phyloP scores from a whole-genome alignment of 2,329 filamentous ascomycete genomes.

The Leptoxyphium fumago region DNA sequence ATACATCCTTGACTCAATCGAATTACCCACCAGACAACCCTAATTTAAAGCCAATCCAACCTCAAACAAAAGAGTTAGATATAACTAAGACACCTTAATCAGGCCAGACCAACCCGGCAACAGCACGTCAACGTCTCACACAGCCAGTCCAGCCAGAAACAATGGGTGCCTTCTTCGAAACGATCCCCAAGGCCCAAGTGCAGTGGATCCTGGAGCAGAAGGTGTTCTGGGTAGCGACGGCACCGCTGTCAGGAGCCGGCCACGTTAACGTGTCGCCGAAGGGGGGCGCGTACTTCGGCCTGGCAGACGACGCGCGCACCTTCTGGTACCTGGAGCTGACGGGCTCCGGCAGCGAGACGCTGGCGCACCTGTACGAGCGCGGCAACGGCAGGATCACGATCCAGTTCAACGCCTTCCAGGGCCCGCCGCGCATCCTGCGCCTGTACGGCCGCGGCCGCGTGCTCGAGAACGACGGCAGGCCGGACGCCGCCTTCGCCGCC shows the following conservation, averaged over 20 bases:
- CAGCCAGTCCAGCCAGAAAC: background rate
- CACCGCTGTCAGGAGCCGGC: conserved; percentile 24
- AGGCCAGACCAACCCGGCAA: too few relatives aligned
- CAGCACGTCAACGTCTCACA: too few relatives aligned
- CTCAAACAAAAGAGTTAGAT: too few relatives aligned
- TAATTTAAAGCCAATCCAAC: too few relatives aligned
- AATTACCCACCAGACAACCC: too few relatives aligned
- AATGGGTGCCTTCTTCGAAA: conserved; percentile 32
- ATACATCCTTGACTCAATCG: too few relatives aligned
- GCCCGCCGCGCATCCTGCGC: conserved; percentile 27
- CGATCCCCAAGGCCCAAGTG: conserved; percentile 23
- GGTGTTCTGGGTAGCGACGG: conserved; percentile 29
- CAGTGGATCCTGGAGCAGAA: conserved; percentile 31
- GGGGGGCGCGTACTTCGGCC: conserved; percentile 28
- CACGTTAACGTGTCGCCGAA: conserved; percentile 34
- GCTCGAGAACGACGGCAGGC: conserved; percentile 22
- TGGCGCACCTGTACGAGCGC: conserved; percentile 27
- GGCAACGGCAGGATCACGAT: conserved; percentile 28
- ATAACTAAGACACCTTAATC: too few relatives aligned
- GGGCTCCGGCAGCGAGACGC: conserved; percentile 30
- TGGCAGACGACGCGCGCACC: conserved; percentile 20
- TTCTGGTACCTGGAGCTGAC: conserved; percentile 33
- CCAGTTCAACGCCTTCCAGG: conserved; percentile 28
- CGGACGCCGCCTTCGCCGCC: conserved; percentile 13
- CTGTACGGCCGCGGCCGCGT: conserved; percentile 25